These are phyloP conservation scores for Pseudoscleropodium purum DNA, from an alignment of 225 moss, liverwort and hornwort genomes.

Conservation along the genomic window DNA sequence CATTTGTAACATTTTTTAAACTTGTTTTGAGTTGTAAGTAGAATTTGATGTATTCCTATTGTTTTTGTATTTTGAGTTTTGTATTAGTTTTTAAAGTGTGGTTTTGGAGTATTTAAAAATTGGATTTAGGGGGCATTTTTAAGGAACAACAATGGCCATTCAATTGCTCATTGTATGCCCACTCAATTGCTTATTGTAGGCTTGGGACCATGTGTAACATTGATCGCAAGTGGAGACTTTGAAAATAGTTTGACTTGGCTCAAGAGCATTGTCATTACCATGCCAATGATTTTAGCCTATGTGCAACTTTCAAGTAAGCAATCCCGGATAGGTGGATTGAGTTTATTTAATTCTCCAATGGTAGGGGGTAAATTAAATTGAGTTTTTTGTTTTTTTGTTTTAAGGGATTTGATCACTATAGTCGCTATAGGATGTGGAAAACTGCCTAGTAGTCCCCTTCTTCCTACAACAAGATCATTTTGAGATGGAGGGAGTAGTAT, in stretches of 20 bases:
- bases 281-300: too few relatives aligned
- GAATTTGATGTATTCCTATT: not conserved
- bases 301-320: too few relatives aligned
- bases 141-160: accelerated
- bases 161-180: not conserved
- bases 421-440: not conserved
- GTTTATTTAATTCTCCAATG: not conserved
- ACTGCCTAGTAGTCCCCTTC: accelerated
- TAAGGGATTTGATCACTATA: not conserved
- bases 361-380: not conserved
- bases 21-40: accelerated
- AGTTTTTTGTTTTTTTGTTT: not conserved
- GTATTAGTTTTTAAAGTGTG: not conserved
- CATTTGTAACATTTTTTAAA: too few relatives aligned
- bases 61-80: accelerated
- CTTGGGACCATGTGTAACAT: accelerated
- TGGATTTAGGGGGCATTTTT: not conserved
- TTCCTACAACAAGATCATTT: not conserved
- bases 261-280: too few relatives aligned
- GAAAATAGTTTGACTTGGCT: not conserved
- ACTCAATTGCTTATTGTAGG: not conserved
- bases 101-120: accelerated
- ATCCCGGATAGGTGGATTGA: too few relatives aligned
- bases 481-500: not conserved
- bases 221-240: accelerated